A percentile compares a stretch with the other conserved stretches of the same genome.
phyloP scores from a whole-genome alignment of 83 land plant species.

The Thuja plicata region DNA sequence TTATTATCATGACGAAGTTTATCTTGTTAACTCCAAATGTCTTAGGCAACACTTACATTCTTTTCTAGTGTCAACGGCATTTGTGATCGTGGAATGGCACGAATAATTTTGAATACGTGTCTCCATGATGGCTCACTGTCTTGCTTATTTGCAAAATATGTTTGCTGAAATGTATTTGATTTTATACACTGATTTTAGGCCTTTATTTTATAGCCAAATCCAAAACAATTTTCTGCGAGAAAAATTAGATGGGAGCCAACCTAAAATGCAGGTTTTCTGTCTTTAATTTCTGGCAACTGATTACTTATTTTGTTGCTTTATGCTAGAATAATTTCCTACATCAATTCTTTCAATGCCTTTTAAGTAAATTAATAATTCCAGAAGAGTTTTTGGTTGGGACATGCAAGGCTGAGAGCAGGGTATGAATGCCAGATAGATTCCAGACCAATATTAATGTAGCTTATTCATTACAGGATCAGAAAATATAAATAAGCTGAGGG shows the following conservation, averaged over 20 bases:
- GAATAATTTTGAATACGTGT: background rate
- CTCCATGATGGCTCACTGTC: background rate
- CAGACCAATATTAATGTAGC: background rate
- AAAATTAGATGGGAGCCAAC: background rate
- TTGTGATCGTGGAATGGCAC: background rate
- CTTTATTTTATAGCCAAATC: background rate
- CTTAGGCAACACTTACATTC: background rate
- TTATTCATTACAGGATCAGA: background rate
- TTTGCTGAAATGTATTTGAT: background rate
- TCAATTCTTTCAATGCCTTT: background rate
- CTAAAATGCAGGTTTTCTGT: background rate
- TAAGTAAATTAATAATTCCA: background rate
- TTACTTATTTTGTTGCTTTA: background rate
- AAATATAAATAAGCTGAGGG: background rate
- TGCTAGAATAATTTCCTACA: background rate
- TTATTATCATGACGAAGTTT: background rate
- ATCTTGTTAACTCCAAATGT: background rate
- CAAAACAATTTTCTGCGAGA: background rate
- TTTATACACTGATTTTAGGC: background rate
- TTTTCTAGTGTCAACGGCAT: background rate
- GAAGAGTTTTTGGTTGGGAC: background rate
- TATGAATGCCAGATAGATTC: background rate
- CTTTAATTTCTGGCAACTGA: background rate
- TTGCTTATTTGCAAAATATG: background rate
- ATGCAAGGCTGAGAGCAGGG: background rate